Percentiles rank a stretch among this genome's conserved stretches.
phyloP scores from a whole-genome alignment of 2,329 filamentous ascomycete species.

The Diaporthe longicolla region DNA sequence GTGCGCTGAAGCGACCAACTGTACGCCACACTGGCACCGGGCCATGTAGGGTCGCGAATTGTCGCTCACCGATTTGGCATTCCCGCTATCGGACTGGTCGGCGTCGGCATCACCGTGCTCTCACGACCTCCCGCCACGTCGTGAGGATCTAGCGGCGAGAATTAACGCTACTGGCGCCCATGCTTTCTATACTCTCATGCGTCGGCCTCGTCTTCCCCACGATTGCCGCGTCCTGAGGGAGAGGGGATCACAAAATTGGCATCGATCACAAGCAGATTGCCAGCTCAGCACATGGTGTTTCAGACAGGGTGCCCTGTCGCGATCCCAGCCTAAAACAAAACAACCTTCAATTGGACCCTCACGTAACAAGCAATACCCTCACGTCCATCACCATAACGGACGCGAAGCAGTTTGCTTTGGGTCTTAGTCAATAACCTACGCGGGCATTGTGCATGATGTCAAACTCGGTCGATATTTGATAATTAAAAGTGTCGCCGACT shows the following conservation, averaged over 20 bases:
- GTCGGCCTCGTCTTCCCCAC: conserved; percentile 31
- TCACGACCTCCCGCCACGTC: conserved; percentile 10
- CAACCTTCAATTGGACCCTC: conserved; percentile 12
- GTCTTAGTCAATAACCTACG: not conserved
- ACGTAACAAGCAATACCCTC: conserved; percentile 26
- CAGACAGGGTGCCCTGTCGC: conserved; percentile 21
- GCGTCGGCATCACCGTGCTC: conserved; percentile 35
- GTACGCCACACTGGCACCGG: conserved; percentile 21
- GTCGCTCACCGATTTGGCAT: conserved; percentile 35
- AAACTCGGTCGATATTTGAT: conserved; percentile 21
- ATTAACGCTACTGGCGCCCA: conserved; percentile 24
- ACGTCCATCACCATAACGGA: not conserved
- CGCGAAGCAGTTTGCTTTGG: not conserved
- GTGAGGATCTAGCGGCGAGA: conserved; percentile 26
- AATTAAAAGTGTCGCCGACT: conserved; percentile 26
- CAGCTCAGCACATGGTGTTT: conserved; percentile 20
- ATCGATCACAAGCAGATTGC: conserved; percentile 17
- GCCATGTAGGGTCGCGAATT: conserved; percentile 28
- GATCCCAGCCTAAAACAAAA: conserved; percentile 27
- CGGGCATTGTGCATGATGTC: conserved; percentile 10
- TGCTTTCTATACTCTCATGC: conserved; percentile 30
- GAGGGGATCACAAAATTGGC: conserved; percentile 15
- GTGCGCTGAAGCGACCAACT: conserved; percentile 13
- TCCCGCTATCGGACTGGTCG: conserved; percentile 32
- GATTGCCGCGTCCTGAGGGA: conserved; percentile 6